Base-by-base conservation (phyloP, 441 rosid genomes). In the Populus tomentosa region DNA sequence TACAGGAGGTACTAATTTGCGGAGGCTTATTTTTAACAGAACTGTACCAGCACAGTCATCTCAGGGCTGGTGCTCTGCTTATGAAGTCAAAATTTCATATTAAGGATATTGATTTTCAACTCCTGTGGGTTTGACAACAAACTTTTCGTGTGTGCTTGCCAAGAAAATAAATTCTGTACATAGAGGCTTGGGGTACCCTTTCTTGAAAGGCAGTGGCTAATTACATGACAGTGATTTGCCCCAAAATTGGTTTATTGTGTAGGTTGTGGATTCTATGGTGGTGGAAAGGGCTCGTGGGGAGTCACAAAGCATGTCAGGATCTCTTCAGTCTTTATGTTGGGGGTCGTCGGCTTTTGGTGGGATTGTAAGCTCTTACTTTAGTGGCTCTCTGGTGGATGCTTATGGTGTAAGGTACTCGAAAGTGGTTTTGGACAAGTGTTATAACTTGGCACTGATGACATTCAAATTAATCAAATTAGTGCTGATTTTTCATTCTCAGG, bases 251-350 rank as follows among this genome's bases (percentile, higher is more conserved):
- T 72, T 63, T 50, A 73, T 70, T 71, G 30, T 84, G 76, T 78
- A 96, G 99, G 99, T 90, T 82, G 99, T 94, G 73, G 98, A 96
- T 89, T 96, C 99, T 77, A 94, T 96, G 99, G 98, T 96, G 36
- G 99, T 94, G 66, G 98, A 96, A 85, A 89, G 98, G 82, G 96
- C 98, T 83, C 97, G 99, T 79, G 99, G 98, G 59, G 99, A 96
- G 86, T 94, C 99, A 36, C 98, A 92, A 82, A 90, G 94, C 74
- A 84, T 94, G 84, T 90, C 97, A 1, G 97, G 99, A 71, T 92
- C 98, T 46, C 90, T 96, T 72, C 98, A 92, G 85, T 96, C 98
- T 7, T 86, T 94, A 74, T 94, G 99, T 82, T 94, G 98, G 98
- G 99, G 99, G 82, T 94, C 96, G 24, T 96, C 98, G 59, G 99